Base-by-base conservation (phyloP, 202 grass and related monocot genomes). In the Bolboschoenoplectus hybrid region DNA sequence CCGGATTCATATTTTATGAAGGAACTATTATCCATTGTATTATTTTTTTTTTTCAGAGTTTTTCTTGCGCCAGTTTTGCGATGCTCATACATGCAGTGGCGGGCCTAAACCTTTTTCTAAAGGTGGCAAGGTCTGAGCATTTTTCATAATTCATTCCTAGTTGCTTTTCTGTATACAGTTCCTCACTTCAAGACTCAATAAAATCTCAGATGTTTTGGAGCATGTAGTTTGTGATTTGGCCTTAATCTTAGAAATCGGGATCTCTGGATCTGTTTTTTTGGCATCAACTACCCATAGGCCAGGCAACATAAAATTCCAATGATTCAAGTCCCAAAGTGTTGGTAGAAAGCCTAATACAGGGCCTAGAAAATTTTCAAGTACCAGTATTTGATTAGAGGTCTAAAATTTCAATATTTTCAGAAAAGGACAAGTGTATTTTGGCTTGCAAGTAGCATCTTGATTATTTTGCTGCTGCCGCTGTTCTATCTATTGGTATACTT, bases 401-500 rank as follows among this genome's bases (percentile, higher is more conserved):
- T 61, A 4, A 72, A 57, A 5, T 20, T 45, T 91, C 19, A 49
- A 75, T 86, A 67, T 92, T 14, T 87, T 87, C 93, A 98, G 96
- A 94, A 95, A 87, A 87, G 88, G 90, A 89, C 89, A 86, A 98
- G 89, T 61, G 86, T 91, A 79, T 89, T 92, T 83, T 95, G 93
- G 85, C 84, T 98, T 85, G 91, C 91, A 50, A 61, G 91, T 46
- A 91, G 90, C 85, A 81, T 94, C 78, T 92, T 98, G 87, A 92
- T 81, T 8, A 20, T 95, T 79, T 85, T 98, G 82, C 90, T 98
- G 74, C 80, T 98, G 87, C 96, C 91, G 55, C 74, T 98, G 51
- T 95, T 98, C 89, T 98, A 98, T 92, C 66, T 94, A 79, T 92
- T 95, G 84, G 87, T 94, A 74, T 98, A 95, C 85, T 89, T 98